Evolutionary conservation across 192 early-diverging fungal genomes (phyloP).

Genomic region (Chytriomyces confervae): DNA sequence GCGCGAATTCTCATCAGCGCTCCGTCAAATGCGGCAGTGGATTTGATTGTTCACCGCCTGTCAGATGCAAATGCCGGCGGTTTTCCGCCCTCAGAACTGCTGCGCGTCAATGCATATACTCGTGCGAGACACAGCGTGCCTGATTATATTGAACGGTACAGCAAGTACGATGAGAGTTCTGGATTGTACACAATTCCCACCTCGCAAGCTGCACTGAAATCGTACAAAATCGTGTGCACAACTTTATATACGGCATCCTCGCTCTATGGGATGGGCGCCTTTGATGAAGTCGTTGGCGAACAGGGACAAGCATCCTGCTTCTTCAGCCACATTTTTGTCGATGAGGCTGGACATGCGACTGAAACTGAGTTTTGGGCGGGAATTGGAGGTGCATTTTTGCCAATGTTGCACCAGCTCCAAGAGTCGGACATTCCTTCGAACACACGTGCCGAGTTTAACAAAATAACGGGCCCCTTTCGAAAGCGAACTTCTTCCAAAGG

Average conservation of each 20-base stretch:
- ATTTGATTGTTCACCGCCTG: conserved; percentile 28
- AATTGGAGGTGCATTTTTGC: conserved; percentile 15
- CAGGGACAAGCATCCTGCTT: neutral
- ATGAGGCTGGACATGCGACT: conserved; percentile 39
- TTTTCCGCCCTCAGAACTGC: conserved; percentile 6
- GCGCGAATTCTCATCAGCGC: conserved; percentile 26
- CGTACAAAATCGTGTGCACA: conserved; percentile 9
- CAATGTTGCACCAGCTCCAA: neutral
- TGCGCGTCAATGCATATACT: conserved; percentile 26
- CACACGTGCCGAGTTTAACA: neutral
- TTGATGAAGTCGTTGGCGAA: conserved; percentile 5
- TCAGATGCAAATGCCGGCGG: conserved; percentile 25
- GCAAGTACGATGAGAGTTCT: neutral
- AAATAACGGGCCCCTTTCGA: conserved; percentile 2
- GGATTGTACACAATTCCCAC: conserved; percentile 12
- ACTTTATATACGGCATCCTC: conserved; percentile 12
- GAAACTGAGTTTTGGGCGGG: conserved; percentile 37
- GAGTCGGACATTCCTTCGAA: neutral
- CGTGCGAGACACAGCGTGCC: conserved; percentile 3
- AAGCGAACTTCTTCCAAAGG: no score
- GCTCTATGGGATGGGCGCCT: conserved; percentile 26
- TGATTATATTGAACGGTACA: conserved; percentile 16
- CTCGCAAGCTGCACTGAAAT: neutral
- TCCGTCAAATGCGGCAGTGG: conserved; percentile 30
- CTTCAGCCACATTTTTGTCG: conserved; percentile 23